Evolutionary conservation across 495 filamentous ascomycete genomes (phyloP).

Genomic region (Pyronema domesticum): DNA sequence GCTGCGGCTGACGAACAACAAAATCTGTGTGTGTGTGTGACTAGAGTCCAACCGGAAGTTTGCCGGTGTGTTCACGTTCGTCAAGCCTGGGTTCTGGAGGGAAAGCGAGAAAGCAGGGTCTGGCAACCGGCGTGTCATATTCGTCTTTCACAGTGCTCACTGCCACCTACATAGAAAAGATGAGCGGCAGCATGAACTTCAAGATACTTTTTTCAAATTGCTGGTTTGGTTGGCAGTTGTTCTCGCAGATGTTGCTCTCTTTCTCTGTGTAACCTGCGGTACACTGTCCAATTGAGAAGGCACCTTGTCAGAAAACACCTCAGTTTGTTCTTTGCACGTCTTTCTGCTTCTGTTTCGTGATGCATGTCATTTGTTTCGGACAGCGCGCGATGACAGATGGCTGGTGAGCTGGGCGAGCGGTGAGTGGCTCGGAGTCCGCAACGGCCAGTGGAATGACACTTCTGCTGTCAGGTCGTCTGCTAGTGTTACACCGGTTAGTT

Average conservation of each 20-base stretch:
- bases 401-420: neutral
- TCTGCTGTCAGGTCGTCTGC: no score
- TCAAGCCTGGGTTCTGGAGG: neutral
- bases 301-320: neutral
- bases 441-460: no score
- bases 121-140: neutral
- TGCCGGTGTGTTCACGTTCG: neutral
- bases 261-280: neutral
- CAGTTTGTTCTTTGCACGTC: neutral
- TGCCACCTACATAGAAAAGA: no score
- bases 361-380: neutral
- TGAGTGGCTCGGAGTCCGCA: neutral
- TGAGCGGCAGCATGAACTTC: no score
- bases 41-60: slow-evolving; percentile 1
- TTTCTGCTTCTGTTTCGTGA: neutral
- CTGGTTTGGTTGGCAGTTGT: no score
- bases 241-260: no score
- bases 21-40: neutral
- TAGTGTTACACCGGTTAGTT: no score
- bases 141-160: no score
- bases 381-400: neutral
- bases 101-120: neutral
- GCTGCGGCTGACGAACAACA: neutral
- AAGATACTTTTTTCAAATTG: no score
- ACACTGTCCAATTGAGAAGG: neutral